Evolutionary conservation across 768 basidiomycete species (phyloP).

Genomic region (Wakefieldia striispora): DNA sequence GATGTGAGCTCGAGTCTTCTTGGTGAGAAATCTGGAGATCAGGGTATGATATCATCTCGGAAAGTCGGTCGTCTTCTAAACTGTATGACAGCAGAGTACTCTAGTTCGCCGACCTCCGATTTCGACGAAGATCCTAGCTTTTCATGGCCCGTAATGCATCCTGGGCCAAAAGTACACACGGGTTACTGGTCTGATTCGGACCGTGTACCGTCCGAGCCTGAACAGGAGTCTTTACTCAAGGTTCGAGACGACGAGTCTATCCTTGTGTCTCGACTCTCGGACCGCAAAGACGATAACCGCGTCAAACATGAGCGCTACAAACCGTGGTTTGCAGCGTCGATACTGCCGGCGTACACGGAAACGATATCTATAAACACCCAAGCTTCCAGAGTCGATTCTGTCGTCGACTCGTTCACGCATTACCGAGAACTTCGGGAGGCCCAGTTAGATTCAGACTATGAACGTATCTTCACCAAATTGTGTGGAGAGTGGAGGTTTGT

Average conservation of each 20-base stretch:
- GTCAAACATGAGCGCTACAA: constrained; percentile 4
- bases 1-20: not conserved
- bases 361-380: constrained; percentile 30
- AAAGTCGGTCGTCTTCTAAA: not conserved
- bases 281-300: constrained; percentile 6
- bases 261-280: constrained; percentile 22
- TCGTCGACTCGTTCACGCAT: constrained; percentile 51
- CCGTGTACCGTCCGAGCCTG: constrained; percentile 14
- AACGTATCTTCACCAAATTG: constrained; percentile 46
- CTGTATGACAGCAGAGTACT: constrained; percentile 1
- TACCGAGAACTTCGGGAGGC: constrained; percentile 52
- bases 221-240: constrained; percentile 17
- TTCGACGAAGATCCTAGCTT: constrained; percentile 6
- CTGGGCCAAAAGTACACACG: constrained; percentile 8
- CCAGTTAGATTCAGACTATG: constrained; percentile 44
- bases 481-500: constrained; percentile 64
- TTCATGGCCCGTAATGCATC: constrained; percentile 10
- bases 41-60: constrained; percentile 1
- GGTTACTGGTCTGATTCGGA: constrained; percentile 28
- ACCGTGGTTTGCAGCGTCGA: constrained; percentile 36
- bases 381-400: constrained; percentile 32
- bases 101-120: constrained; percentile 10
- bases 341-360: constrained; percentile 46
- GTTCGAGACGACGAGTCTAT: constrained; percentile 5
- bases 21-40: constrained; percentile 8